Evolutionary conservation across 306 rosid species (phyloP), one percentile per base, ranked within the genome.

Genomic region (Sophora flavescens): DNA sequence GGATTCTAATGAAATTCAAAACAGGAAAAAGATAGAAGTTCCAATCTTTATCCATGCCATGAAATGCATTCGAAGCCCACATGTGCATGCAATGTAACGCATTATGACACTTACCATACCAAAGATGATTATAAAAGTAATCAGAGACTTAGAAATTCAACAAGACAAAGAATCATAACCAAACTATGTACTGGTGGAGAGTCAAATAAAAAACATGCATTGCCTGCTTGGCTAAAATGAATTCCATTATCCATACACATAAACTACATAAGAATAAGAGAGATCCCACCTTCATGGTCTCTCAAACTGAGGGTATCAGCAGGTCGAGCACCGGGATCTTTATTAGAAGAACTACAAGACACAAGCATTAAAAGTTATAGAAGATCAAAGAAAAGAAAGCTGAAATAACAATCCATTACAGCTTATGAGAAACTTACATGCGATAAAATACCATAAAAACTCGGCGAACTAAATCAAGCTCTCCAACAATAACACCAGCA

Each of bases 401-500:
- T 8, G 8, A 63, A 57, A 54, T 38, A 51, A 77, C 38, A 52
- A 45, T 11, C 74, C 0, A 65, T 66, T 38, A 79, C 2, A 80
- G 56, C 78, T 68, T 6, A 63, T 33, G 5, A 70, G 57, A 78
- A 83, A 89, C 98, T 86, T 89, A 96, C 99, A 96, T 87, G 51
- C 98, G 91, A 86, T 91, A 92, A 77, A 96, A 81, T n/a, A 91
- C 85, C 98, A 96, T 93, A 69, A 93, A 96, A 74, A 89, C 98
- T 2, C 93, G 98, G 17, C 97, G 91, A 69, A 94, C 83, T 68
- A 96, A 84, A 38, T 91, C 97, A 26, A 77, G 60, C 86, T 96
- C 99, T 58, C 99, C 99, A 52, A 92, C 93, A 81, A 93, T 89
- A 59, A 96, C 89, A 63, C 99, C 99, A 0, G 97, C 99, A 32